These are phyloP conservation scores for Aspergillus calidoustus DNA, from an alignment of 2,329 filamentous ascomycete species.

Conservation along the genomic window DNA sequence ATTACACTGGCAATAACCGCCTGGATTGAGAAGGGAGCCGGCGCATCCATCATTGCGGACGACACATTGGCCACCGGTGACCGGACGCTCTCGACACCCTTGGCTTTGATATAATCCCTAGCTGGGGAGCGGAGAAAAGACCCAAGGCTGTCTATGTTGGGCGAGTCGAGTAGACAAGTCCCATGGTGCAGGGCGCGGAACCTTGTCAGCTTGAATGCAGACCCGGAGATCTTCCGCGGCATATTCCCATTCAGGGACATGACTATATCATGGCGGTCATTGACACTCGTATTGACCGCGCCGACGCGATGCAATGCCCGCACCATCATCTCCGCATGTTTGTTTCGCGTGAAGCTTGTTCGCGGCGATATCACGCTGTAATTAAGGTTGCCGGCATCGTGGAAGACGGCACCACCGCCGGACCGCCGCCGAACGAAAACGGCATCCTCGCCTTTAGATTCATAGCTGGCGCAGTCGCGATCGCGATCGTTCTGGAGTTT, in stretches of 20 bases:
- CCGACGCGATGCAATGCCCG: slow-evolving; percentile 66
- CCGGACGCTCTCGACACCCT: slow-evolving; percentile 89
- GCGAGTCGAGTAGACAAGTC: slow-evolving; percentile 80
- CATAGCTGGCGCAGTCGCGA: slow-evolving; percentile 21
- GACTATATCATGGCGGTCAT: slow-evolving; percentile 92
- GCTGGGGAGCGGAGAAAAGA: slow-evolving; percentile 78
- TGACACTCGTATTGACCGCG: slow-evolving; percentile 69
- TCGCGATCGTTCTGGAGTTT: slow-evolving; percentile 55
- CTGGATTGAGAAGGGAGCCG: slow-evolving; percentile 52
- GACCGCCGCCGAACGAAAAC: slow-evolving; percentile 80
- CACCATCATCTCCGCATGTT: slow-evolving; percentile 90
- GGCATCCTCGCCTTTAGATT: slow-evolving; percentile 42
- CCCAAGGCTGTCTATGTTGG: slow-evolving; percentile 72
- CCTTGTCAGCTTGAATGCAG: slow-evolving; percentile 89
- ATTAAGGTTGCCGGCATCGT: slow-evolving; percentile 91
- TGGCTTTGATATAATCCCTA: slow-evolving; percentile 73
- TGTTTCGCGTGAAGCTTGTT: slow-evolving; percentile 76
- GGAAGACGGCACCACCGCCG: slow-evolving; percentile 92
- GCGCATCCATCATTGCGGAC: slow-evolving; percentile 54
- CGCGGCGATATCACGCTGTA: slow-evolving; percentile 89
- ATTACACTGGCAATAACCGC: slow-evolving; percentile 60
- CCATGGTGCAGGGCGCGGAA: slow-evolving; percentile 86
- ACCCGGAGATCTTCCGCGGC: slow-evolving; percentile 84
- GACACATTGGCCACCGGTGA: slow-evolving; percentile 82
- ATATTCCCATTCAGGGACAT: slow-evolving; percentile 56